Evolutionary conservation across 2,329 filamentous ascomycete genomes (phyloP).

Genomic region (Bertia moriformis): DNA sequence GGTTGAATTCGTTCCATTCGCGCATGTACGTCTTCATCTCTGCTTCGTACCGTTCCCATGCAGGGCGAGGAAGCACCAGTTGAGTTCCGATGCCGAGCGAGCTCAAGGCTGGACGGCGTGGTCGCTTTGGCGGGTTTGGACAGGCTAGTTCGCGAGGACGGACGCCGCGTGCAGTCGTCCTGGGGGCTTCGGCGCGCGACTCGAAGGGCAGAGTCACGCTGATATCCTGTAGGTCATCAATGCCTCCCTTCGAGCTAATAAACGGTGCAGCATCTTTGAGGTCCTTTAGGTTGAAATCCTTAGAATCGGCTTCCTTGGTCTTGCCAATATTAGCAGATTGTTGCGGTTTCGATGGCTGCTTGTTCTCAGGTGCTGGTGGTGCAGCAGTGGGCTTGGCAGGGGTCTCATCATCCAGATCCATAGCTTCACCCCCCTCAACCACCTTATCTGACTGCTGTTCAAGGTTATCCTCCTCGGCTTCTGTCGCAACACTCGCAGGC

Average conservation of each 20-base stretch:
- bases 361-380: neutral
- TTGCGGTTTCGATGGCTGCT: neutral
- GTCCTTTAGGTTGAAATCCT: conserved; percentile 28
- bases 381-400: conserved; percentile 6
- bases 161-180: conserved; percentile 16
- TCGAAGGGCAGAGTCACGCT: conserved; percentile 39
- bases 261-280: conserved; percentile 33
- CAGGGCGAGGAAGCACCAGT: conserved; percentile 22
- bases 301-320: neutral
- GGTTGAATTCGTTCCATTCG: conserved; percentile 39
- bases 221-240: conserved; percentile 36
- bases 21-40: conserved; percentile 38
- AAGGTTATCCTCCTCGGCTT: conserved; percentile 18
- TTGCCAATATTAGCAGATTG: neutral
- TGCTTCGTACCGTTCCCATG: conserved; percentile 33
- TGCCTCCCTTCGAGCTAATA: conserved; percentile 24
- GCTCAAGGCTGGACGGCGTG: conserved; percentile 14
- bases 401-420: conserved; percentile 27
- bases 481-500: conserved; percentile 18
- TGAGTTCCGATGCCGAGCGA: conserved; percentile 2
- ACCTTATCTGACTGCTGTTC: neutral
- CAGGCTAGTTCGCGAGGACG: conserved; percentile 23
- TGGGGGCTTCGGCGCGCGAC: conserved; percentile 27
- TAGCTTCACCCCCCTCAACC: conserved; percentile 17
- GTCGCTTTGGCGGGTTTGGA: conserved; percentile 33